Evolutionary conservation across 495 filamentous ascomycete species (phyloP).

Genomic region (Aspergillus saccharolyticus): DNA sequence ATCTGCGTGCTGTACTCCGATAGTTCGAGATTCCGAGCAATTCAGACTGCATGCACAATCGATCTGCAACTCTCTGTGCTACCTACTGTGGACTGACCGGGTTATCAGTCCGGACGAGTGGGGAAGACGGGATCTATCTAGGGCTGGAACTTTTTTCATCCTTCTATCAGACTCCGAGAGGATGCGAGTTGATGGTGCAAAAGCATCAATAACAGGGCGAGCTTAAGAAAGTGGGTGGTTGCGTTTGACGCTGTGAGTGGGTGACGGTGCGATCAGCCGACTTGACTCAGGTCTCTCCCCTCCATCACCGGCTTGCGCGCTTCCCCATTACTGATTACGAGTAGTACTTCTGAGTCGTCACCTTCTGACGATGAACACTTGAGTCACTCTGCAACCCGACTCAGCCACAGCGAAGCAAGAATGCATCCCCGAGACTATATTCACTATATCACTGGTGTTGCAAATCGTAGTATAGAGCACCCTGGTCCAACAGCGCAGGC

Average conservation of each 20-base stretch:
- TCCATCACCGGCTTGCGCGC: constrained; percentile 13
- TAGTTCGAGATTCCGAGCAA: constrained; percentile 3
- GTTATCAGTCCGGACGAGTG: not conserved
- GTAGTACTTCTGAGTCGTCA: not conserved
- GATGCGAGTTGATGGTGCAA: not conserved
- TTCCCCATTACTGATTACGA: not conserved
- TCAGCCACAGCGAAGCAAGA: not conserved
- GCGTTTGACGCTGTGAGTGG: constrained; percentile 4
- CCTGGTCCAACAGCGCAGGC: not conserved
- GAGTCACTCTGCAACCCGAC: not conserved
- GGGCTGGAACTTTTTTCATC: constrained; percentile 5
- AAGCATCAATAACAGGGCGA: not conserved
- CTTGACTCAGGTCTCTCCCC: not conserved
- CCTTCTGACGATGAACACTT: not conserved
- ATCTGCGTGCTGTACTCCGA: constrained; percentile 6
- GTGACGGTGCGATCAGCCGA: constrained; percentile 15
- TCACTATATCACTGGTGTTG: not conserved
- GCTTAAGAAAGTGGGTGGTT: not conserved
- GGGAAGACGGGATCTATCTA: not conserved
- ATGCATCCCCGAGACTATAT: too few relatives aligned
- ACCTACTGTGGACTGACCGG: not conserved
- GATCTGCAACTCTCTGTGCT: constrained; percentile 11
- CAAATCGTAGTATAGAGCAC: not conserved
- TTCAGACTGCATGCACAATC: constrained; percentile 11
- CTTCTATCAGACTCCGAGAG: not conserved